Conservation (phyloP, 495 filamentous ascomycete species). For the Neurospora pannonica region DNA sequence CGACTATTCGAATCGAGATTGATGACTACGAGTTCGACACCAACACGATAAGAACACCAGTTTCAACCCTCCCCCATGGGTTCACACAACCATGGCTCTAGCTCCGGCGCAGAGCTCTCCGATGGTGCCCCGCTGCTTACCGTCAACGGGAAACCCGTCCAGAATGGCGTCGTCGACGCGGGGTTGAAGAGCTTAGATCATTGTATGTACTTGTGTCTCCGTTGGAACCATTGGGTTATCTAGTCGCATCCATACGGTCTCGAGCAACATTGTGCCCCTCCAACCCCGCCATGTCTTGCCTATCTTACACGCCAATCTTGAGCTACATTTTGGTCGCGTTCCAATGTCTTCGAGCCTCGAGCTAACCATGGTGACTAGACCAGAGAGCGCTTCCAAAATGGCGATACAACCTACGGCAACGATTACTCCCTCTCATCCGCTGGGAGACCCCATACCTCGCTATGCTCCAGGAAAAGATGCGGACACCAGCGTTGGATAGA, state of each 20-base stretch:
- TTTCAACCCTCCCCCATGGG: slow-evolving; percentile 9
- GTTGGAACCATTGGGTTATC: background rate
- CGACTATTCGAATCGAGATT: background rate
- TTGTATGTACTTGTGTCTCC: slow-evolving; percentile 43
- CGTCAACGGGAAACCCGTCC: background rate
- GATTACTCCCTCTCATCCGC: slow-evolving; percentile 74
- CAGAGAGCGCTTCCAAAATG: slow-evolving; percentile 74
- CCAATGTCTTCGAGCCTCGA: background rate
- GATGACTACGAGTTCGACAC: background rate
- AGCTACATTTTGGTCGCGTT: background rate
- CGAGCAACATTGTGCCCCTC: background rate
- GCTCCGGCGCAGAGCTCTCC: slow-evolving; percentile 23
- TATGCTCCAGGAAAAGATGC: slow-evolving; percentile 63
- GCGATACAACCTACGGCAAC: slow-evolving; percentile 77
- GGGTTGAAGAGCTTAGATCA: slow-evolving; percentile 65
- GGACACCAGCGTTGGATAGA: slow-evolving; percentile 75
- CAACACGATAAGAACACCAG: background rate
- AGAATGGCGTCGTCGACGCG: slow-evolving; percentile 51
- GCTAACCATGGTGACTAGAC: slow-evolving; percentile 43
- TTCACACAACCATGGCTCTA: slow-evolving; percentile 15
- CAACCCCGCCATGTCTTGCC: background rate
- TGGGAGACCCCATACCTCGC: slow-evolving; percentile 96
- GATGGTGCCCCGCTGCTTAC: slow-evolving; percentile 9
- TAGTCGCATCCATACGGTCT: background rate
- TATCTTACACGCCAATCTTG: background rate